Percentiles rank a stretch among this genome's conserved stretches.
phyloP scores from a whole-genome alignment of 148 eudicot genomes.

The Arbutus unedo region DNA sequence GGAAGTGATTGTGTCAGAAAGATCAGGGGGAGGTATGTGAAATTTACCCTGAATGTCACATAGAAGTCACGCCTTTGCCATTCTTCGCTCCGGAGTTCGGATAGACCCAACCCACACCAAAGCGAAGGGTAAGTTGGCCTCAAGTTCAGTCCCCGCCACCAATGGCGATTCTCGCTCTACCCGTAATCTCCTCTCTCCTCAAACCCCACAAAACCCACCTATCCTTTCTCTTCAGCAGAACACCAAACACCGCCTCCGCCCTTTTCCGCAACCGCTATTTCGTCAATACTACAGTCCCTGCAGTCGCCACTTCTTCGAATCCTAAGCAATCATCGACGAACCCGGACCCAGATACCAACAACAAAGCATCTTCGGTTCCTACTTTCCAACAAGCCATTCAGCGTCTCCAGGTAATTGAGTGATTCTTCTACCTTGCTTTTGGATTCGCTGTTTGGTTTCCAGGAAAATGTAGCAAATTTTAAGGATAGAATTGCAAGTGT shows the following conservation, averaged over 20 bases:
- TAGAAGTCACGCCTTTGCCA: too few relatives aligned
- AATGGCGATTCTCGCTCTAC: constrained; percentile 74
- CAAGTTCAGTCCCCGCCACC: not conserved
- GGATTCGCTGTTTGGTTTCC: not conserved
- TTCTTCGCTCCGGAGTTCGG: too few relatives aligned
- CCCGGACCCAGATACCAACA: constrained; percentile 22
- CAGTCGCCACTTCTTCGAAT: constrained; percentile 22
- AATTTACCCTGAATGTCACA: too few relatives aligned
- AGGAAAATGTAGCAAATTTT: not conserved
- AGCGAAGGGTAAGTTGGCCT: not conserved
- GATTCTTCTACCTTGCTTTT: not conserved
- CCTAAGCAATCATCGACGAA: constrained; percentile 19
- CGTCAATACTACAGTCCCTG: constrained; percentile 20
- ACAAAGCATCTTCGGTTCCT: constrained; percentile 32
- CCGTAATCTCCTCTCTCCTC: constrained; percentile 61
- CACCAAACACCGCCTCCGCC: constrained; percentile 12
- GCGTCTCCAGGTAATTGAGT: constrained; percentile 66
- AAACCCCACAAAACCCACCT: constrained; percentile 60
- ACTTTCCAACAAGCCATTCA: constrained; percentile 98
- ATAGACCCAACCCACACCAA: not conserved
- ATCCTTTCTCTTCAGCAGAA: constrained; percentile 33
- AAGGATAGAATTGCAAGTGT: not conserved
- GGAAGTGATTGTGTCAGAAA: too few relatives aligned
- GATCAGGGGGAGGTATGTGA: too few relatives aligned
- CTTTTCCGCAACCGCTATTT: constrained; percentile 30